Evolutionary conservation across 2,329 filamentous ascomycete genomes (phyloP), one percentile per base, ranked within the genome.

Genomic region (Cladosporium sp.): DNA sequence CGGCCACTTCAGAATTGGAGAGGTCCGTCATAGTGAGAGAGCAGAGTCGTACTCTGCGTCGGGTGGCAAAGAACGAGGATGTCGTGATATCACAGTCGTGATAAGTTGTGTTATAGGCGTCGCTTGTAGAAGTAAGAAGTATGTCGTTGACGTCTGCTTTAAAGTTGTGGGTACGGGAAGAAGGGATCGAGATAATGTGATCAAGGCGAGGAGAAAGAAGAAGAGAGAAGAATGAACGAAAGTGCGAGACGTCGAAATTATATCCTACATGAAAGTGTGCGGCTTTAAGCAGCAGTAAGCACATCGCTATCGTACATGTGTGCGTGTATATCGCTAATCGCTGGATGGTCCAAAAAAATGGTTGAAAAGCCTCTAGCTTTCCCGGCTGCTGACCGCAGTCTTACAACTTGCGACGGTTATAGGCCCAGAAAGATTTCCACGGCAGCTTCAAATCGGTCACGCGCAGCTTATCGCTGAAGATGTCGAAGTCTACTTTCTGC

Each of bases 401-500:
- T 40, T 57, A 86, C 67, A 90, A 75, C 65, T 77, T 82, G 71
- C 83, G 81, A 57, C 83, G 80, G 65, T 79, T 83, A 71, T 84
- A 88, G 3, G 85, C 86, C 83, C 84, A 85, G 71, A 88, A 91
- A 31, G 87, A 84, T 67, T 86, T 91, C 88, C 91, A 97, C 0
- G 95, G 93, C 67, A 98, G 78, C 74, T 87, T 93, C 95, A 95
- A 98, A 69, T 90, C 88, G 52, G 84, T 83, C 75, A 86, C 78
- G 76, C 88, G 80, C 56, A 91, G 74, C 65, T 86, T 83, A 67
- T 87, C 75, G 81, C 88, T 73, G 79, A 91, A 88, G 80, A 98
- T 71, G 76, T 99, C 90, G 75, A 99, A 99, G 75, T 98, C 89
- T 5, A 86, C 85, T 70, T 87, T 87, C 77, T 99, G 89, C 44